These are phyloP conservation scores for Musa troglodytarum DNA, from an alignment of 176 grass and related monocot genomes.

Conservation along the genomic window DNA sequence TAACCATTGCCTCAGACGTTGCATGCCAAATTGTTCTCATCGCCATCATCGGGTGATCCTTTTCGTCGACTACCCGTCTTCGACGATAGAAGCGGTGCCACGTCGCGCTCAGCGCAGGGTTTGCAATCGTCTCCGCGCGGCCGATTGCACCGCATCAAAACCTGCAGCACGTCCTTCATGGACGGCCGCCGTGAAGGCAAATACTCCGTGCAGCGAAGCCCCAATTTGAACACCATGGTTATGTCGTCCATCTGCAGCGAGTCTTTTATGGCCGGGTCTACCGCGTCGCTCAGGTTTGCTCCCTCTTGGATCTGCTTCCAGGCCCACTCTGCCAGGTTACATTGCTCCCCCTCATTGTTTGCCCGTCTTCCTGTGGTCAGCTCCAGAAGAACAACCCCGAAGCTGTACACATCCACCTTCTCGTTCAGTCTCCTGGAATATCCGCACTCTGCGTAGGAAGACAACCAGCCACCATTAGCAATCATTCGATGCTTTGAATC, in stretches of 20 bases:
- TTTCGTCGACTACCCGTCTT: too few species aligned
- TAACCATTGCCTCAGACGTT: too few species aligned
- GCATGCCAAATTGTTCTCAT: too few species aligned
- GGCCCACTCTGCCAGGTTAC: conserved; percentile 53
- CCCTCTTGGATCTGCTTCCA: conserved; percentile 33
- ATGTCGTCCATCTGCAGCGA: conserved; percentile 35
- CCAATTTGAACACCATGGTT: conserved; percentile 56
- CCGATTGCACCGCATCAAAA: not conserved
- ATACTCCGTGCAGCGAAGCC: conserved; percentile 41
- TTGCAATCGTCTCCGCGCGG: conserved; percentile 6
- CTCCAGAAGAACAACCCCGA: conserved; percentile 82
- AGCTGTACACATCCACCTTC: conserved; percentile 88
- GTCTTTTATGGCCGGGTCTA: conserved; percentile 37
- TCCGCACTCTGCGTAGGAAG: not conserved
- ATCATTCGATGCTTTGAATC: not conserved
- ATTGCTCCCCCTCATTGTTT: conserved; percentile 48
- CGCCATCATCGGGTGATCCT: too few species aligned
- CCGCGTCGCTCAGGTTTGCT: conserved; percentile 24
- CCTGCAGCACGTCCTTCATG: conserved; percentile 35
- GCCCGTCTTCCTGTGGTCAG: conserved; percentile 57
- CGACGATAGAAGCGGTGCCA: too few species aligned
- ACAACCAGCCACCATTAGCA: not conserved
- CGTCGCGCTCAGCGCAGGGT: conserved; percentile 6
- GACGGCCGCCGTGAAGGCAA: conserved; percentile 47
- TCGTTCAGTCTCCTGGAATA: conserved; percentile 43